phyloP scores from a whole-genome alignment of 2,329 filamentous ascomycete species.

The Diplodia corticola region DNA sequence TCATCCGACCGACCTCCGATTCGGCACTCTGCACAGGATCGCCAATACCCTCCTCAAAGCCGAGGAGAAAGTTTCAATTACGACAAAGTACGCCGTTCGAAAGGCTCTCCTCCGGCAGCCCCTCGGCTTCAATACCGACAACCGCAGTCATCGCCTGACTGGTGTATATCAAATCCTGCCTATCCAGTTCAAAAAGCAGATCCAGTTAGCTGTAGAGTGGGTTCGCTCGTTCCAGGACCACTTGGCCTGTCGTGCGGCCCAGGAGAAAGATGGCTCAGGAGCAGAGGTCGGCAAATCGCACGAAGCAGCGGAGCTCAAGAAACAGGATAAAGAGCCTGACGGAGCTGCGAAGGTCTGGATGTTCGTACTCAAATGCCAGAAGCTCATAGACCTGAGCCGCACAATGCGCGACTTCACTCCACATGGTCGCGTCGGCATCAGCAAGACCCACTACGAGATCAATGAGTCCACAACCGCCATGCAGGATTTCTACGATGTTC shows the following conservation, averaged over 20 bases:
- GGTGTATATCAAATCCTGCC: constrained; percentile 65
- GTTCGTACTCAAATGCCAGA: constrained; percentile 45
- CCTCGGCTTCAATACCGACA: constrained; percentile 60
- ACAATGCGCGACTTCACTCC: constrained; percentile 37
- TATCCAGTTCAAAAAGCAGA: constrained; percentile 53
- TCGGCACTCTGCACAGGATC: constrained; percentile 51
- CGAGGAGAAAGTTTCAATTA: constrained; percentile 45
- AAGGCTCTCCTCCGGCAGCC: constrained; percentile 62
- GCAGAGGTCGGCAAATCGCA: too few species aligned
- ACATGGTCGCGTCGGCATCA: constrained; percentile 41
- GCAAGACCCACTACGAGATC: constrained; percentile 34
- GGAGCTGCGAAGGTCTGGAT: constrained; percentile 35
- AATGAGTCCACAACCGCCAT: constrained; percentile 27
- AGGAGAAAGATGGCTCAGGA: too few species aligned
- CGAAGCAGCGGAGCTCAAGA: background rate
- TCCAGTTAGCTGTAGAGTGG: constrained; percentile 54
- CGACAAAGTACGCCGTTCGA: constrained; percentile 69
- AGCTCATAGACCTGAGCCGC: constrained; percentile 44
- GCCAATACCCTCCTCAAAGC: constrained; percentile 44
- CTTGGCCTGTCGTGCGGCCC: constrained; percentile 33
- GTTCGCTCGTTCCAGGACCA: constrained; percentile 57
- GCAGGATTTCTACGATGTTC: constrained; percentile 28
- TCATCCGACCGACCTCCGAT: constrained; percentile 45
- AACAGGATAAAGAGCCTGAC: background rate
- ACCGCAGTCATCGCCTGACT: constrained; percentile 52